These are phyloP conservation scores for Lepidium africanum DNA, from an alignment of 345 rosid species.

Conservation along the genomic window DNA sequence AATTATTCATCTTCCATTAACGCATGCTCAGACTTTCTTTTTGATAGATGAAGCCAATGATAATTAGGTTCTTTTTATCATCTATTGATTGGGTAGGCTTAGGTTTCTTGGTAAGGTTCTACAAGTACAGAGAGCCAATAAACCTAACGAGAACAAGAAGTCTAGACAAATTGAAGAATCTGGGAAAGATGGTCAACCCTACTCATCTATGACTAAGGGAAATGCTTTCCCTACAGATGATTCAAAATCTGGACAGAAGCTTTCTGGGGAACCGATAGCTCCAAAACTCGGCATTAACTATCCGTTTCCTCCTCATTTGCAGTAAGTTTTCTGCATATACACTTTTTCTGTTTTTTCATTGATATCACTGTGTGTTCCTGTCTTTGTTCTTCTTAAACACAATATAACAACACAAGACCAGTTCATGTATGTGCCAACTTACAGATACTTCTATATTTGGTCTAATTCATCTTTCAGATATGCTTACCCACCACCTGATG, in stretches of 20 bases:
- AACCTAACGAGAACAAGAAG: slow-evolving; percentile 39
- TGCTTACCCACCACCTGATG: slow-evolving; percentile 96
- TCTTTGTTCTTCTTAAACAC: not conserved
- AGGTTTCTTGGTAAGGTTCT: slow-evolving; percentile 92
- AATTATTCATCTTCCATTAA: not conserved
- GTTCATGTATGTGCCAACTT: not conserved
- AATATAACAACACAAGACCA: not conserved
- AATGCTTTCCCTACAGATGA: slow-evolving; percentile 19
- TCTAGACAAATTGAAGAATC: slow-evolving; percentile 30
- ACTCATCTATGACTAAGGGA: slow-evolving; percentile 28
- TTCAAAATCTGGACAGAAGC: slow-evolving; percentile 30
- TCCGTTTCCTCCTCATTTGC: slow-evolving; percentile 84
- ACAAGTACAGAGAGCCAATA: slow-evolving; percentile 66
- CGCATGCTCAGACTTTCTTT: not conserved
- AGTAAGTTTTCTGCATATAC: slow-evolving; percentile 39
- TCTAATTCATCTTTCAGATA: slow-evolving; percentile 47
- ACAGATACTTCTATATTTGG: not conserved
- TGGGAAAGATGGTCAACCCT: slow-evolving; percentile 28
- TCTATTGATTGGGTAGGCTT: slow-evolving; percentile 43
- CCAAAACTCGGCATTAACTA: slow-evolving; percentile 86
- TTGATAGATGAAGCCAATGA: not conserved
- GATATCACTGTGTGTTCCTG: not conserved
- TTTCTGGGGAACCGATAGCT: slow-evolving; percentile 63
- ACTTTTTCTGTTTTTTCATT: not conserved
- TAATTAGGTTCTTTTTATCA: not conserved